A percentile compares a stretch with the other conserved stretches of the same genome.
phyloP scores from a whole-genome alignment of 164 flowering plant genomes.

The Akebia trifoliata region DNA sequence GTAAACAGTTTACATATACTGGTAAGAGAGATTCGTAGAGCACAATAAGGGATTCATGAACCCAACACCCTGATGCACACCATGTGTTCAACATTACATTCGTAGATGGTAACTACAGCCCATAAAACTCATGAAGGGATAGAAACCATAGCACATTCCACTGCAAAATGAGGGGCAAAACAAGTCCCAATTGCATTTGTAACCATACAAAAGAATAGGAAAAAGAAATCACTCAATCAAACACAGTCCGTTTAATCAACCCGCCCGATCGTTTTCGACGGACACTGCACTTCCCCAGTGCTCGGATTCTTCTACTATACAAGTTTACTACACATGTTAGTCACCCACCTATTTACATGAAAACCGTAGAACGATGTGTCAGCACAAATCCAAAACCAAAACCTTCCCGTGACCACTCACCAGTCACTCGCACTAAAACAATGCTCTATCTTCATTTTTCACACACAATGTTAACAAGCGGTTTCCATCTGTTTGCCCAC shows the following conservation, averaged over 20 bases:
- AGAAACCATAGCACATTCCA: conserved; percentile 8
- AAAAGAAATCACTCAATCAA: conserved; percentile 9
- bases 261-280: conserved; percentile 8
- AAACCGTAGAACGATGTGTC: conserved; percentile 4
- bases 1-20: too few species aligned
- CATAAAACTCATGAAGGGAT: neutral
- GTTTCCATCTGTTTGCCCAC: too few species aligned
- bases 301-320: conserved; percentile 32
- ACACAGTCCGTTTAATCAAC: neutral
- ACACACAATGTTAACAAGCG: too few species aligned
- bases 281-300: conserved; percentile 1
- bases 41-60: too few species aligned
- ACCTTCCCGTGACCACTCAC: neutral
- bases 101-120: neutral
- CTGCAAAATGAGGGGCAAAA: conserved; percentile 13
- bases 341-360: conserved; percentile 35
- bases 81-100: too few species aligned
- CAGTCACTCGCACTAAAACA: conserved; percentile 3
- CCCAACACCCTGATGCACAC: too few species aligned
- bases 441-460: too few species aligned
- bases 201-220: conserved; percentile 13
- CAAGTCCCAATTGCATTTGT: conserved; percentile 7
- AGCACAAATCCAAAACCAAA: conserved; percentile 10
- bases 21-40: too few species aligned
- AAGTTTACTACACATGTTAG: conserved; percentile 28